Base-by-base conservation (phyloP, 441 rosid genomes). In the Populus trichocarpa region DNA sequence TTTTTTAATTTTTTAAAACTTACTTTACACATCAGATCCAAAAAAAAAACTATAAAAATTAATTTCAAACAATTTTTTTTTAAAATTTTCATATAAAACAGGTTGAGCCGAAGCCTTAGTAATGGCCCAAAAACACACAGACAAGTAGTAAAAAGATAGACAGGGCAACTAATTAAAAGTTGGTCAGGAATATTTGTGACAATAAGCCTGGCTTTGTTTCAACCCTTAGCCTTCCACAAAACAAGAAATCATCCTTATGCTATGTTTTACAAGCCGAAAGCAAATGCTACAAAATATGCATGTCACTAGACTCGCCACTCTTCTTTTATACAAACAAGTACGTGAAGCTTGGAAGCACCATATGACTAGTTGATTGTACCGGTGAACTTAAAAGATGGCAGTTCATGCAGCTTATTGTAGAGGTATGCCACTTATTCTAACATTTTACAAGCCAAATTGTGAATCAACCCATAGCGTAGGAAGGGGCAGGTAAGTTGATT, bases 401-500 rank as follows among this genome's bases (percentile, higher is more conserved):
- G 40, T 7, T 25, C 70, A 1, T 6, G 22, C 5, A 12, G 1
- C 36, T 67, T 5, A 30, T 16, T 67, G 35, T 7, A 67, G 70
- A 6, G 10, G 4, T 7, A 13, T 6, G 33, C n/a, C 0, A 8
- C 6, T 26, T 32, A 13, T 25, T 0, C 18, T 32, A 16, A 8
- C 42, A n/a, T 69, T 38, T 28, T 35, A 35, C 42, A 32, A 69
- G 1, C 50, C 50, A 67, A 16, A 14, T 7, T 16, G 38, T 13
- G 11, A 8, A 36, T 80, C 84, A 86, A 83, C 96, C 97, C 96
- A 94, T 91, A 70, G 98, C 83, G 81, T 94, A 94, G 18, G 97
- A 87, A 61, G 98, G 96, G 61, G 89, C 78, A 5, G 97, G 98
- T 77, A 94, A 80, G 78, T 94, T 94, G 80, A 94, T 89, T 68